Evolutionary conservation across 1,284 basidiomycete species (phyloP).

Genomic region (Apiotrichum akiyoshidainum): DNA sequence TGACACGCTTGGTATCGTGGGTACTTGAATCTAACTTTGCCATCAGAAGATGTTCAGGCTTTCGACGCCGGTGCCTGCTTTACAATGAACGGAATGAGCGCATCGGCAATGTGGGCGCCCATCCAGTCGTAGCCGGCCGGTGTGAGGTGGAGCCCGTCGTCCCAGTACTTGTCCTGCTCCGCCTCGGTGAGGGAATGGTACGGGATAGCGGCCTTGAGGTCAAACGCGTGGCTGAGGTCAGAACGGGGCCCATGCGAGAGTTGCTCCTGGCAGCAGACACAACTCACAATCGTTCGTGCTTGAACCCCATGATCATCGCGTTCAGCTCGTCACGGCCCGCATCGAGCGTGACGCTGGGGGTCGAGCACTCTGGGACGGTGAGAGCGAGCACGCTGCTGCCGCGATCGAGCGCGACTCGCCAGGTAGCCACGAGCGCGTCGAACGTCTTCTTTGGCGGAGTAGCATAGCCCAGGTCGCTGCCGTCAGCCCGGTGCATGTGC

Average conservation of each 20-base stretch:
- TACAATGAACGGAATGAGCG: slow-evolving; percentile 1
- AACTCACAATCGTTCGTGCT: neutral
- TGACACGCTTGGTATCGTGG: too few relatives aligned
- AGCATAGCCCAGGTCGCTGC: slow-evolving; percentile 7
- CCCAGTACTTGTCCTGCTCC: slow-evolving; percentile 6
- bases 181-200: slow-evolving; percentile 2
- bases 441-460: neutral
- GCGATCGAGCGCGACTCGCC: neutral
- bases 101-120: slow-evolving; percentile 9
- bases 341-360: neutral
- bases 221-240: slow-evolving; percentile 10
- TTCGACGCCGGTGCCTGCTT: neutral
- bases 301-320: neutral
- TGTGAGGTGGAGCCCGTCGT: slow-evolving; percentile 12
- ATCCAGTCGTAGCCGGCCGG: slow-evolving; percentile 8
- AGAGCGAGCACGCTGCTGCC: slow-evolving; percentile 7
- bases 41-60: too few relatives aligned
- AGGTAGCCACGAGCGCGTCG: neutral
- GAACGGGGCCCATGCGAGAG: neutral
- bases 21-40: too few relatives aligned
- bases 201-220: slow-evolving; percentile 2
- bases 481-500: neutral
- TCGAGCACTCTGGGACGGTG: slow-evolving; percentile 8
- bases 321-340: neutral
- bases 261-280: too few relatives aligned